Evolutionary conservation across 495 filamentous ascomycete genomes (phyloP).

Genomic region (Aspergillus sclerotioniger): DNA sequence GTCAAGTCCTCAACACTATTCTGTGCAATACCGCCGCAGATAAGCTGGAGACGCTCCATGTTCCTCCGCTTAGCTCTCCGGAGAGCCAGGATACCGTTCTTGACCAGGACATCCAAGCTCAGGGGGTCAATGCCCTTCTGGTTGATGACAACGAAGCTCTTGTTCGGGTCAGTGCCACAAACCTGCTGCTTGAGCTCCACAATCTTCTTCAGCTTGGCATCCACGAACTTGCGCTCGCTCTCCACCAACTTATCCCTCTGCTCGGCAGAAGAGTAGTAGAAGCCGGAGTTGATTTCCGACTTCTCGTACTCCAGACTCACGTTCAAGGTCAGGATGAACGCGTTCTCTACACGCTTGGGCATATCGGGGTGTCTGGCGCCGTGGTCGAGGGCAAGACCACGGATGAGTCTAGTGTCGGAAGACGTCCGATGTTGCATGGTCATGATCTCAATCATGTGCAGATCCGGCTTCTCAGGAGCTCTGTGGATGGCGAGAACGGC

Average conservation of each 20-base stretch:
- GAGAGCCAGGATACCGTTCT: slow-evolving; percentile 95
- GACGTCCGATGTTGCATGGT: slow-evolving; percentile 99
- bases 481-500: slow-evolving; percentile 92
- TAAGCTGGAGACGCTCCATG: slow-evolving; percentile 95
- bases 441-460: slow-evolving; percentile 99
- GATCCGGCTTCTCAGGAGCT: slow-evolving; percentile 84
- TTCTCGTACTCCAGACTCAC: slow-evolving; percentile 99
- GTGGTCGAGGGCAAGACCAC: slow-evolving; percentile 90
- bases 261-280: slow-evolving; percentile 97
- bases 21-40: slow-evolving; percentile 86
- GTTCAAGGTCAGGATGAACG: slow-evolving; percentile 90
- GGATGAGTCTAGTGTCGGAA: slow-evolving; percentile 92
- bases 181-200: slow-evolving; percentile 98
- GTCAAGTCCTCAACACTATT: slow-evolving; percentile 94
- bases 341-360: slow-evolving; percentile 94
- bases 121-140: slow-evolving; percentile 99
- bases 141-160: slow-evolving; percentile 97
- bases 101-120: slow-evolving; percentile 90
- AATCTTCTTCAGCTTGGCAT: slow-evolving; percentile 96
- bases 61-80: slow-evolving; percentile 94
- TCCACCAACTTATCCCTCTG: slow-evolving; percentile 97
- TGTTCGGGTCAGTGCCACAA: slow-evolving; percentile 90
- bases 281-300: slow-evolving; percentile 97
- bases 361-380: slow-evolving; percentile 97
- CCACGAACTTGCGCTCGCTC: slow-evolving; percentile 92